These are phyloP conservation scores for Fragaria iinumae DNA, from an alignment of 306 rosid species.

Conservation along the genomic window DNA sequence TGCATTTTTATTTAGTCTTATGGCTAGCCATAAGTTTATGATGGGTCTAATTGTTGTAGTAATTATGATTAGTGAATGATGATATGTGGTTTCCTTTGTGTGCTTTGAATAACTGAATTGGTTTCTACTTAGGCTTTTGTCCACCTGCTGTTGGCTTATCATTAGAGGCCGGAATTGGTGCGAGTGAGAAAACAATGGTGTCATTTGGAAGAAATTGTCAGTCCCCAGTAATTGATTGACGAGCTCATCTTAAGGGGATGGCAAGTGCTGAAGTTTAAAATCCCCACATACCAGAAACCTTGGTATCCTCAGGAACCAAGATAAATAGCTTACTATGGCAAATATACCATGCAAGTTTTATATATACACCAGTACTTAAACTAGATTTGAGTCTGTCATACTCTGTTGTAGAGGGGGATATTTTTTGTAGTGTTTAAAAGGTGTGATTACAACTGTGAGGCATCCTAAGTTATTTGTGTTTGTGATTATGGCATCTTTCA, in stretches of 20 bases:
- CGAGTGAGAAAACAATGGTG: conserved; percentile 22
- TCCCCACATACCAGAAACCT: conserved; percentile 27
- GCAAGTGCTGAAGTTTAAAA: conserved; percentile 30
- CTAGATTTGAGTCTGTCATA: neutral
- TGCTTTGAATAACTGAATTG: too few relatives aligned
- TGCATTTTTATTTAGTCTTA: too few relatives aligned
- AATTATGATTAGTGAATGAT: too few relatives aligned
- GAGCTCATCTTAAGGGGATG: conserved; percentile 27
- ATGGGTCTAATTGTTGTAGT: too few relatives aligned
- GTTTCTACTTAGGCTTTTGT: too few relatives aligned
- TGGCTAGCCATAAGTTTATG: too few relatives aligned
- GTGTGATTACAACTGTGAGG: neutral
- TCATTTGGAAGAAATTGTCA: conserved; percentile 32
- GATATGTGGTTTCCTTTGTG: too few relatives aligned
- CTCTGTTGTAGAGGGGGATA: neutral
- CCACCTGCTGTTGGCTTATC: conserved; percentile 36
- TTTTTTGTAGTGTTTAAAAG: neutral
- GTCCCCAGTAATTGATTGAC: conserved; percentile 35
- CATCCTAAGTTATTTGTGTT: neutral
- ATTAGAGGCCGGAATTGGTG: conserved; percentile 24
- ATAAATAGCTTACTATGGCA: conserved; percentile 21
- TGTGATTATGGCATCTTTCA: conserved; percentile 4
- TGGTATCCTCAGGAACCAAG: conserved; percentile 32
- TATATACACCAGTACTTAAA: neutral
- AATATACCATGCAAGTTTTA: conserved; percentile 30